Base-by-base conservation (phyloP, 2,329 filamentous ascomycete genomes). In the Stylonectria norvegica region DNA sequence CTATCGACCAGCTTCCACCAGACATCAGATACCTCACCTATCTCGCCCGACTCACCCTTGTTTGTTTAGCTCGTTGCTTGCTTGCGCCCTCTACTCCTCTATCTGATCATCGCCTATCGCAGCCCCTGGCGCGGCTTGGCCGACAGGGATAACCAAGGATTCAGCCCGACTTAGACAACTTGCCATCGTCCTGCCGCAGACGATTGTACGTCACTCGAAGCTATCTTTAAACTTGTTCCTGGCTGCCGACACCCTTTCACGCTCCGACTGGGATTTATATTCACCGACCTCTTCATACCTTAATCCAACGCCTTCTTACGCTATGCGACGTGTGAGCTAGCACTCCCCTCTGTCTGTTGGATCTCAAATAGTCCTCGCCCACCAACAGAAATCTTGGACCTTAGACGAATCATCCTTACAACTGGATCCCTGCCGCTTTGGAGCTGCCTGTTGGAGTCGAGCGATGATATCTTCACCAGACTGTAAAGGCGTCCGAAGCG, bases 91-190 rank as follows among this genome's bases (percentile, higher is more conserved):
- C n/a, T n/a, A 25, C 22, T 36, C 47, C 9, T 36, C 17, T 30
- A 23, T 48, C 38, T 40, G 34, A 43, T 38, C 36, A 38, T 32
- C 42, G 22, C 29, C 30, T 25, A 28, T 34, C 29, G 38, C 20
- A 32, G 23, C 36, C 43, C 41, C 17, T 34, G 39, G 19, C 25
- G 47, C 43, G 48, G 43, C 48, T 50, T 47, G 38, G 28, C 37
- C 18, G 40, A 48, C 47, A 45, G 42, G 48, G 48, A 41, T 50
- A 23, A 45, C 30, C 48, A 50, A 50, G 48, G 42, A 50, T n/a
- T n/a, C n/a, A n/a, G n/a, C n/a, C n/a, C n/a, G n/a, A n/a, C n/a
- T n/a, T n/a, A n/a, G n/a, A n/a, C n/a, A n/a, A n/a, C n/a, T n/a
- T n/a, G n/a, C n/a, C n/a, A n/a, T n/a, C n/a, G n/a, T n/a, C n/a